Percentiles rank a stretch among this genome's conserved stretches.
Conservation (phyloP, 1,139 yeast species). For the Yamadazyma membranifaciens region DNA sequence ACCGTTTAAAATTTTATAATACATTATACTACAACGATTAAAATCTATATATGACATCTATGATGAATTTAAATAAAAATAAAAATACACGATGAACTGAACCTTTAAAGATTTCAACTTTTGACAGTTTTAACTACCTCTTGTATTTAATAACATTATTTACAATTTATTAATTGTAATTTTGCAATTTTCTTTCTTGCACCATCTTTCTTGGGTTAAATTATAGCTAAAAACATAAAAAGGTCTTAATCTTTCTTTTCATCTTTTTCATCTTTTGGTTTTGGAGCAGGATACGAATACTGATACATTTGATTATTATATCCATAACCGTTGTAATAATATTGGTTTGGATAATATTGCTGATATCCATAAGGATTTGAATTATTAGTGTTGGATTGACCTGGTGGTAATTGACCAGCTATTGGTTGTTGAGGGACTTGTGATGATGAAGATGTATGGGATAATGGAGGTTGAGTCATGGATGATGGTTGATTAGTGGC, state of each 20-base stretch:
- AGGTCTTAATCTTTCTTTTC: conserved; percentile 5
- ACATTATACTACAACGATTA: conserved; percentile 5
- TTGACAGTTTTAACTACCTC: too few species aligned
- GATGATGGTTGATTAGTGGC: neutral
- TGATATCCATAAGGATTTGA: conserved; percentile 16
- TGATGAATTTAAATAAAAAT: too few species aligned
- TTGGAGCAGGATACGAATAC: conserved; percentile 11
- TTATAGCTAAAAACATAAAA: too few species aligned
- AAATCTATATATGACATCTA: conserved; percentile 5
- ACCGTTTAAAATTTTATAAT: neutral
- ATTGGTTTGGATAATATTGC: conserved; percentile 19
- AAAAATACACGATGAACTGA: too few species aligned
- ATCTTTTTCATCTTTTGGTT: conserved; percentile 12
- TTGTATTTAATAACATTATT: neutral
- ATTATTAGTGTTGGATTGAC: neutral
- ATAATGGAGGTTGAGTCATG: neutral
- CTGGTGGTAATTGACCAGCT: too few species aligned
- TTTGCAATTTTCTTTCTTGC: neutral
- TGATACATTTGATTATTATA: conserved; percentile 25
- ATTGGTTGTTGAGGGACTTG: conserved; percentile 8
- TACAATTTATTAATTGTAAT: neutral
- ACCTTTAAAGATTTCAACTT: too few species aligned
- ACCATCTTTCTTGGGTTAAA: too few species aligned
- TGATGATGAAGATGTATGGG: neutral
- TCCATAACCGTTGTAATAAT: conserved; percentile 20